Conservation (phyloP, 2,329 filamentous ascomycete species). For the Orbilia ellipsospora region DNA sequence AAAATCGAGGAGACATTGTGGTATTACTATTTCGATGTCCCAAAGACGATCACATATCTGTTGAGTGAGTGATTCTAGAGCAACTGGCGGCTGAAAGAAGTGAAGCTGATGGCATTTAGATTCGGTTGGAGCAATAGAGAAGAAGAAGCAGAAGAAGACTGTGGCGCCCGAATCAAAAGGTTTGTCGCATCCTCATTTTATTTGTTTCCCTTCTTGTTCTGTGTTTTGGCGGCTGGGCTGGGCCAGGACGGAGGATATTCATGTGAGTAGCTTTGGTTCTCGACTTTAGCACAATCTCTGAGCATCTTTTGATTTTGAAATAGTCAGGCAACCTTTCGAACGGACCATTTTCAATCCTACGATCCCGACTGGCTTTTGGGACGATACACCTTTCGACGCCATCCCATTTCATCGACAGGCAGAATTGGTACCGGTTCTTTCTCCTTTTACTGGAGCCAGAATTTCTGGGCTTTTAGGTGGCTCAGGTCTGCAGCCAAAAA, state of each 20-base stretch:
- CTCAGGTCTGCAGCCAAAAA: slow-evolving; percentile 71
- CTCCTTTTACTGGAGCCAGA: slow-evolving; percentile 66
- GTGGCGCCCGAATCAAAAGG: slow-evolving; percentile 39
- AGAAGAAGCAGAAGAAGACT: slow-evolving; percentile 56
- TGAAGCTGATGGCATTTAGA: slow-evolving; percentile 15
- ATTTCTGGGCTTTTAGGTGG: slow-evolving; percentile 78
- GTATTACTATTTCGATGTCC: slow-evolving; percentile 95
- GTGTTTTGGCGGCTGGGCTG: slow-evolving; percentile 7
- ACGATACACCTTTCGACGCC: slow-evolving; percentile 85
- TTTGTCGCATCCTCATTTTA: slow-evolving; percentile 17
- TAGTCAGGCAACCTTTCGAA: slow-evolving; percentile 24
- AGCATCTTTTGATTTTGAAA: slow-evolving; percentile 56
- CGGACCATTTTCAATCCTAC: slow-evolving; percentile 54
- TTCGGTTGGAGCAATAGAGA: slow-evolving; percentile 44
- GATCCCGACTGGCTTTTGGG: slow-evolving; percentile 72
- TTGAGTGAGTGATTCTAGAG: slow-evolving; percentile 67
- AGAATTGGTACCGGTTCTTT: slow-evolving; percentile 71
- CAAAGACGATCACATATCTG: slow-evolving; percentile 84
- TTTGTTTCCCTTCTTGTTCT: slow-evolving; percentile 1
- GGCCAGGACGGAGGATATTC: slow-evolving; percentile 10
- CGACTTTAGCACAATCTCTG: slow-evolving; percentile 42
- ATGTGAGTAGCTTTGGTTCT: slow-evolving; percentile 49
- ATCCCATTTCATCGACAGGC: slow-evolving; percentile 75
- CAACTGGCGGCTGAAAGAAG: neutral
- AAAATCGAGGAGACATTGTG: slow-evolving; percentile 91